Percentiles rank a stretch among this genome's conserved stretches.
Evolutionary conservation across 257 asterid species (phyloP).

Genomic region (Nicotiana tabacum): DNA sequence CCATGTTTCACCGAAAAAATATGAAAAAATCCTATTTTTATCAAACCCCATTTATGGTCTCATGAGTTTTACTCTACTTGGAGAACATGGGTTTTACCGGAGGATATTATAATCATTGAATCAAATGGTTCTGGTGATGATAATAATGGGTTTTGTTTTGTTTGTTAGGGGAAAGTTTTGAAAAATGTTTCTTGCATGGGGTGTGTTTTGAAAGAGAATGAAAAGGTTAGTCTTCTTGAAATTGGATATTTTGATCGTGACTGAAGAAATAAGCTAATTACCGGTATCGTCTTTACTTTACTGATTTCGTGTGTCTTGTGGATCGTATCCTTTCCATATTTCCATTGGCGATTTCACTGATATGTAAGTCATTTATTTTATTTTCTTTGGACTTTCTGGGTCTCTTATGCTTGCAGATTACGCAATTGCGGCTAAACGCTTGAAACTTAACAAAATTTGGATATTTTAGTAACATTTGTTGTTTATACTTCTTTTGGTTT

Average conservation of each 20-base stretch:
- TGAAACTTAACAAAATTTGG: too few relatives aligned
- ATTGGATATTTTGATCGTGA: conserved; percentile 26
- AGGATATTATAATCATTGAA: conserved; percentile 37
- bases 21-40: conserved; percentile 17
- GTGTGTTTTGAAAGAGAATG: conserved; percentile 41
- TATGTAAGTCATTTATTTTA: too few relatives aligned
- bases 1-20: conserved; percentile 16
- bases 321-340: too few relatives aligned
- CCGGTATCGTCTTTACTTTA: too few relatives aligned
- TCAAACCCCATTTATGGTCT: conserved; percentile 44
- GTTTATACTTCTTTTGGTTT: not conserved
- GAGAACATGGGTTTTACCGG: conserved; percentile 67
- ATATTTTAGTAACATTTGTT: not conserved
- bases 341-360: too few relatives aligned
- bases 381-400: not conserved
- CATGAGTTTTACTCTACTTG: conserved; percentile 53
- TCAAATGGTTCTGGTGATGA: conserved; percentile 1
- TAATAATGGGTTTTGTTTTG: conserved; percentile 15
- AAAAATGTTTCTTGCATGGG: conserved; percentile 14
- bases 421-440: not conserved
- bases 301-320: too few relatives aligned
- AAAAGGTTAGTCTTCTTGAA: conserved; percentile 46
- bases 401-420: not conserved
- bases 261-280: too few relatives aligned
- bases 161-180: conserved; percentile 24